Evolutionary conservation across 306 rosid species (phyloP), one percentile per base, ranked within the genome.

Genomic region (Sicyos baderoa): DNA sequence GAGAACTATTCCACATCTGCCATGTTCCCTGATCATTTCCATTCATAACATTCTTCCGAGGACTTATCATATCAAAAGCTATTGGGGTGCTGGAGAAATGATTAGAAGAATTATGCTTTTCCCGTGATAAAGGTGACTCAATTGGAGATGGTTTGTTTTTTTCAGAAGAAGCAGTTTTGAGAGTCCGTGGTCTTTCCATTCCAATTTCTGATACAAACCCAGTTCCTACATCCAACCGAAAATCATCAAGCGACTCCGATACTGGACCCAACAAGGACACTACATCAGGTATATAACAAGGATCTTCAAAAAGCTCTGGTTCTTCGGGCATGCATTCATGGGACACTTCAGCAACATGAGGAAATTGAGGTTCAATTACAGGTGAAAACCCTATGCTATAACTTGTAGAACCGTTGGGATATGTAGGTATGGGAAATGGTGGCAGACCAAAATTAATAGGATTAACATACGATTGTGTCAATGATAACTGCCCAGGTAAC

Each of bases 1-100:
- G 96, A 12, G 84, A 75, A 74, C 90, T 80, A 68, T 76, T 86
- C 99, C 99, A 94, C 99, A 94, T 90, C 76, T 94, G 90, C 99
- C 99, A 94, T 44, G 95, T 88, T 79, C 94, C 94, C 70, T 74
- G 84, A 72, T 85, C 97, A 68, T 72, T 84, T 75, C 80, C 60
- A 74, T 76, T 81, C 48, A 78, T 77, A 74, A 79, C 87, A 73
- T 88, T 88, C 68, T 69, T 52, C 63, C 89, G 75, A 78, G 64
- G 82, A 69, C 78, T 63, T 74, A 76, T 92, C 79, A 63, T 35
- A 68, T 86, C 90, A 64, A 77, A 87, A 66, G 84, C 65, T 53
- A 55, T 73, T 13, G 84, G 85, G 48, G 80, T 73, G 74, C 77
- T 79, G 10, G 85, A 77, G 75, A 81, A 80, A 65, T 85, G 61